Evolutionary conservation across 768 basidiomycete species (phyloP).

Genomic region (Suillus discolor): DNA sequence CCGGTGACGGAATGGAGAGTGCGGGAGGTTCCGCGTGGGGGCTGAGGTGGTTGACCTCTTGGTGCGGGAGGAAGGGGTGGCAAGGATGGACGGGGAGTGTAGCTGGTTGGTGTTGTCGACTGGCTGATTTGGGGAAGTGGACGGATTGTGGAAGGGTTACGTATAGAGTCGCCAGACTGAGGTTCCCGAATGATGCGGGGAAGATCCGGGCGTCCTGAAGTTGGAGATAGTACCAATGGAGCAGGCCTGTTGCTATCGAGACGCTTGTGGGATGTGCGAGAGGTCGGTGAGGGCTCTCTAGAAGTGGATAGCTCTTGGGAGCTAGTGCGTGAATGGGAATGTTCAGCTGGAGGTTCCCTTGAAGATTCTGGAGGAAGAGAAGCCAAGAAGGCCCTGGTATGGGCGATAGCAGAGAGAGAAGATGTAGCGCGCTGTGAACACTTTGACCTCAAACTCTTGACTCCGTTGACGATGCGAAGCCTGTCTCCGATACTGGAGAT

Average conservation of each 20-base stretch:
- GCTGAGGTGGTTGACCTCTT: conserved; percentile 54
- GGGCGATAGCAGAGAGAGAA: background rate
- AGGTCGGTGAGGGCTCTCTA: conserved; percentile 28
- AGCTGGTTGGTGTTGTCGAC: conserved; percentile 34
- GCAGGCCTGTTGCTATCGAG: conserved; percentile 73
- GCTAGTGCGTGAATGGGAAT: conserved; percentile 24
- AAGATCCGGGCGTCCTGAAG: conserved; percentile 57
- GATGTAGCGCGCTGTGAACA: conserved; percentile 35
- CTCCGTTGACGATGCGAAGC: conserved; percentile 81
- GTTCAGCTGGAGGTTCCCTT: conserved; percentile 12
- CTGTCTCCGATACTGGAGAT: conserved; percentile 90
- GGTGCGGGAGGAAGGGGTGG: conserved; percentile 75
- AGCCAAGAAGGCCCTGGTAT: background rate
- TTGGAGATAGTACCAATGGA: conserved; percentile 71
- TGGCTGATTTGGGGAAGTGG: conserved; percentile 31
- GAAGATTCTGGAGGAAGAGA: conserved; percentile 9
- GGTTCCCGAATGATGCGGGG: conserved; percentile 73
- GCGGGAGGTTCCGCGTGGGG: conserved; percentile 34
- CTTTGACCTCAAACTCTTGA: conserved; percentile 73
- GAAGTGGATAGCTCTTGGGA: conserved; percentile 19
- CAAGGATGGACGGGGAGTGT: conserved; percentile 48
- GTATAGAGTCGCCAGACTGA: conserved; percentile 52
- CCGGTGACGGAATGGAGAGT: conserved; percentile 40
- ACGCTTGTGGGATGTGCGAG: conserved; percentile 42
- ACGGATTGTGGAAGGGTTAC: conserved; percentile 26